Evolutionary conservation across 2,329 filamentous ascomycete genomes (phyloP), one percentile per base, ranked within the genome.

Genomic region (Mollisia scopiformis): DNA sequence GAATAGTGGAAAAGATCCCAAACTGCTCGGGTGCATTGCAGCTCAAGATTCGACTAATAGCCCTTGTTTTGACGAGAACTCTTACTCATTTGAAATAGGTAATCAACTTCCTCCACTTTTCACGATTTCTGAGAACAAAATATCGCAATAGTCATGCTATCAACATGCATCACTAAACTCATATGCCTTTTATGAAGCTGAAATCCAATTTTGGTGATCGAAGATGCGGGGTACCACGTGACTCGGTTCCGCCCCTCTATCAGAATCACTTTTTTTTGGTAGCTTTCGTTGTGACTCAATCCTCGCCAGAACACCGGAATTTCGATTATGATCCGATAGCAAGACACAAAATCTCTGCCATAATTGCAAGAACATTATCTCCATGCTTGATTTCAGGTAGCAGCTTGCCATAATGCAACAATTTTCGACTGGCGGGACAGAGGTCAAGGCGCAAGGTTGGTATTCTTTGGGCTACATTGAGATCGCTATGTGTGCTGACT

Each of bases 401-500:
- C 49, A 23, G 11, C 21, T 31, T 43, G 43, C 37, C 46, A 53
- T 23, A 10, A 59, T 62, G 60, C 55, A 55, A 35, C 43, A 49
- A 37, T 59, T 46, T 30, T 53, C 57, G n/a, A 43, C 55, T 46
- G 60, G 56, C 52, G 56, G 56, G 25, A 49, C 46, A 33, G 60
- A 59, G 33, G 53, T 59, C 51, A 62, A 62, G 60, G 56, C 56
- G 47, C 60, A 62, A 47, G 43, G 43, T 47, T 28, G 7, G 43
- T 27, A 47, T 21, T 10, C 43, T 23, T 47, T 23, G 23, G 4
- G 43, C 43, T 14, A 27, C 41, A 10, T 10, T 25, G 6, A 8
- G 23, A 27, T 47, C 1, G 2, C 16, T n/a, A 7, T 28, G 23
- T 16, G 28, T 47, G 16, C 43, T 47, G 23, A 47, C 23, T 47